These are phyloP conservation scores for Tephrocybe rancida DNA, from an alignment of 768 basidiomycete genomes.

Conservation along the genomic window DNA sequence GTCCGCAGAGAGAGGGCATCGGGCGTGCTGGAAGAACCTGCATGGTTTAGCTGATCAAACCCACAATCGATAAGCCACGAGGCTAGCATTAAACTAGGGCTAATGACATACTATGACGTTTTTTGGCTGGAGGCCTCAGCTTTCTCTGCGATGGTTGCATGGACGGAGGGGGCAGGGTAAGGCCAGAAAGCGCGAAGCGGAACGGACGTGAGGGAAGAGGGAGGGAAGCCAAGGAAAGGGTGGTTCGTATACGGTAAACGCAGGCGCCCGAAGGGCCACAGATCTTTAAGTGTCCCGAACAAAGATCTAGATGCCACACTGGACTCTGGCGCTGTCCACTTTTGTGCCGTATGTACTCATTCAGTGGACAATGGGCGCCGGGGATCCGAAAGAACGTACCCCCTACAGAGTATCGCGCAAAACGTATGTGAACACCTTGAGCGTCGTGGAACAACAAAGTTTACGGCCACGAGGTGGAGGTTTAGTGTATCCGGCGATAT, in stretches of 20 bases:
- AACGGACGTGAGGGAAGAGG: background rate
- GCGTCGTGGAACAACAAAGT: constrained; percentile 31
- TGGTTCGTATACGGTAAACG: constrained; percentile 7
- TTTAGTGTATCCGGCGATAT: constrained; percentile 28
- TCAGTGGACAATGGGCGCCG: constrained; percentile 30
- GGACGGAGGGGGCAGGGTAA: constrained; percentile 4
- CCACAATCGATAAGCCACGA: constrained; percentile 12
- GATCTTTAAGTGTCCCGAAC: constrained; percentile 30
- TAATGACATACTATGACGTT: constrained; percentile 40
- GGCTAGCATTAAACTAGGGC: background rate
- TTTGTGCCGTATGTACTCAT: constrained; percentile 11
- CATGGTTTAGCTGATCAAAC: constrained; percentile 47
- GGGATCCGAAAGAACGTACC: constrained; percentile 19
- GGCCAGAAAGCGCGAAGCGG: constrained; percentile 2
- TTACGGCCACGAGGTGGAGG: constrained; percentile 37
- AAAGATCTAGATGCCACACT: constrained; percentile 23
- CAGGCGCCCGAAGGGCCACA: constrained; percentile 8
- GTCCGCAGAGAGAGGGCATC: constrained; percentile 44
- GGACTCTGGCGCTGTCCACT: constrained; percentile 17
- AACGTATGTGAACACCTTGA: constrained; percentile 25
- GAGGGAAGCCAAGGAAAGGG: background rate
- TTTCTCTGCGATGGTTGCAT: constrained; percentile 30
- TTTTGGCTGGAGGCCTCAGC: constrained; percentile 30
- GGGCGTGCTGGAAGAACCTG: constrained; percentile 45
- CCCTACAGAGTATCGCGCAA: constrained; percentile 22